Base-by-base conservation (phyloP, 768 basidiomycete genomes). In the Neoboletus subvelutipes region DNA sequence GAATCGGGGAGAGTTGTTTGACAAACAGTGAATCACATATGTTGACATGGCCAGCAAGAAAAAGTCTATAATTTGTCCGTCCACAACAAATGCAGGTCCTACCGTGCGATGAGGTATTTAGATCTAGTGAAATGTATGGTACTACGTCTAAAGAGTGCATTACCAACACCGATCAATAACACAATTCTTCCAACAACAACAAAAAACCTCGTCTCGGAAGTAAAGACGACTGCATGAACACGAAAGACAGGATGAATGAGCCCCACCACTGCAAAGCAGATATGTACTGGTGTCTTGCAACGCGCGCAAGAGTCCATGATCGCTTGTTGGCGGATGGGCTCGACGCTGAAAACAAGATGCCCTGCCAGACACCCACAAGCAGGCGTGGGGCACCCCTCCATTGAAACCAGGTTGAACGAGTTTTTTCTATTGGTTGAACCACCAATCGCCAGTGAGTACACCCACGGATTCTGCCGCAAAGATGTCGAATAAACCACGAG, bases 401-500 rank as follows among this genome's bases (percentile, higher is more conserved):
- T 11, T 20, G 13, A 4, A 18, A 20, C 36, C 18, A 28, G 24
- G 11, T 20, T 3, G 5, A 43, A 8, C 34, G 20, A 26, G 43
- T 28, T 1, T 24, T n/a, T 2, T 29, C n/a, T 36, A 33, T 69
- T 76, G 77, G 54, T 71, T 70, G 72, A 79, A 86, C 54, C 63
- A 75, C 90, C 90, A 92, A 6, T 69, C 62, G 47, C 83, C 86
- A 56, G 76, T 73, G 54, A 91, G 73, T 13, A 87, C 79, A 42
- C 89, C 90, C 7, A 50, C 63, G 43, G 63, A 61, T 48, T 76
- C 66, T 11, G 67, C 18, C 6, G 79, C 84, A 67, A 91, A 88
- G 71, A 64, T 72, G 22, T 68, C 52, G 74, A 92, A 92, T 47
- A 92, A 76, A 42, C 84, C 83, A n/a, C 73, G 69, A 26, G 84